Evolutionary conservation across 1,139 yeast species (phyloP), one percentile per base, ranked within the genome.

Genomic region (Zygosaccharomyces sapae): DNA sequence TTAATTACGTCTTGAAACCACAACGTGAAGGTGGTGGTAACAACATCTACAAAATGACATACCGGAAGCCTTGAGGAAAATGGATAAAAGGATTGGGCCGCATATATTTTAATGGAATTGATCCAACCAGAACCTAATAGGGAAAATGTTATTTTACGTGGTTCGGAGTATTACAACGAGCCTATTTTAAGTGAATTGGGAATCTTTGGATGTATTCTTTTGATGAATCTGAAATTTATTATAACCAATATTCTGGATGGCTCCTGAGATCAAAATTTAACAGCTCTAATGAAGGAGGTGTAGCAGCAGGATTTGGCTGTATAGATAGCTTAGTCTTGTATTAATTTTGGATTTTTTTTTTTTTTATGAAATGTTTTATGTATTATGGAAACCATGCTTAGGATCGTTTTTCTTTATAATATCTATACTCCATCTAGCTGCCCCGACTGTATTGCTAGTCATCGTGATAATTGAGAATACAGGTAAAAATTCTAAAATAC

Each of bases 11-110:
- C 1, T 74, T 92, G 58, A 92, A 92, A 63, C 98, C 98, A 3
- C 98, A 94, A 68, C 79, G 98, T 71, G 98, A 92, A 72, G 98
- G 98, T 33, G 85, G 84, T 39, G 98, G 98, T 19, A 89, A 92
- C 67, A 92, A 92, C 64, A 77, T 92, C 45, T 92, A 92, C 70
- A 86, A 86, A 78, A 79, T 41, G 84, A 87, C 56, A 92, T 92
- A 47, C 96, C 97, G 2, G 70, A 52, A 0, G 90, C 87, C 62
- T 71, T 92, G 57, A 66, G 75, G 16, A 59, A 71, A 0, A 63
- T 86, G 7, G 80, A 82, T n/a, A 83, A 59, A 69, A 73, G 20
- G 85, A 85, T 34, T 90, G 97, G 97, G 83, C 81, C 27, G 96
- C 89, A 0, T 94, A 89, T 65, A 86, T 94, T 51, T 75, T 94